These are phyloP conservation scores for Venturia nashicola DNA, from an alignment of 2,329 filamentous ascomycete species.

Conservation along the genomic window DNA sequence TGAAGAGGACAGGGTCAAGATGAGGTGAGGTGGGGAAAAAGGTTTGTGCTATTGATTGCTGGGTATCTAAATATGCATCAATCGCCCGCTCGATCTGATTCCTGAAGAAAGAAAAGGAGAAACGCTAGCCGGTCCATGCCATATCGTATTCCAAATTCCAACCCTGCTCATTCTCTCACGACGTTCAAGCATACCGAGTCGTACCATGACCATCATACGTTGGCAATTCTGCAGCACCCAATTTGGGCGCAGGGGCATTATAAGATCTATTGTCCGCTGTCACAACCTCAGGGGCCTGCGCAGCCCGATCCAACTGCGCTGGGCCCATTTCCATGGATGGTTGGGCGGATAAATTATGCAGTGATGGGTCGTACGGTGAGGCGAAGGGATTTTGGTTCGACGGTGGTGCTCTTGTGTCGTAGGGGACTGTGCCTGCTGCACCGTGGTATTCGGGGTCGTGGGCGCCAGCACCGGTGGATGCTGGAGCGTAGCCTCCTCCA, in stretches of 20 bases:
- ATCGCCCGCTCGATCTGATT: background rate
- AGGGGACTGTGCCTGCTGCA: background rate
- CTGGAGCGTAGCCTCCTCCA: conserved; percentile 20
- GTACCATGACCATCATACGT: background rate
- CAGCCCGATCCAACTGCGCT: background rate
- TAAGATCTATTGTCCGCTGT: background rate
- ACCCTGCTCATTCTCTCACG: background rate
- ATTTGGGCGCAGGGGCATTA: background rate
- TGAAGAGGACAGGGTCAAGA: too few species aligned
- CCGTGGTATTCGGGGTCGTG: conserved; percentile 6
- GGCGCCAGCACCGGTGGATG: conserved; percentile 15
- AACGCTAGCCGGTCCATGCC: too few species aligned
- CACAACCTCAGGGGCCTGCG: background rate
- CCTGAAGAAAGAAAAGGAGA: too few species aligned
- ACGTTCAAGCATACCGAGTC: background rate
- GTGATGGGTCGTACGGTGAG: background rate
- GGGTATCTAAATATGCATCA: background rate
- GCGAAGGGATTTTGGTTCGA: background rate
- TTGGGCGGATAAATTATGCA: background rate
- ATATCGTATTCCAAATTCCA: background rate
- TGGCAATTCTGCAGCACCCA: background rate
- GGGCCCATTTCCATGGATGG: background rate
- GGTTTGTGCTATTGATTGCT: too few species aligned
- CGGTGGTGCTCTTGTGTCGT: background rate
- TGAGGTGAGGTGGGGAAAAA: too few species aligned